Percentiles rank a stretch among this genome's conserved stretches.
These are phyloP conservation scores for Lunasporangiospora selenospora DNA, from an alignment of 192 early-diverging fungal species.

Conservation along the genomic window DNA sequence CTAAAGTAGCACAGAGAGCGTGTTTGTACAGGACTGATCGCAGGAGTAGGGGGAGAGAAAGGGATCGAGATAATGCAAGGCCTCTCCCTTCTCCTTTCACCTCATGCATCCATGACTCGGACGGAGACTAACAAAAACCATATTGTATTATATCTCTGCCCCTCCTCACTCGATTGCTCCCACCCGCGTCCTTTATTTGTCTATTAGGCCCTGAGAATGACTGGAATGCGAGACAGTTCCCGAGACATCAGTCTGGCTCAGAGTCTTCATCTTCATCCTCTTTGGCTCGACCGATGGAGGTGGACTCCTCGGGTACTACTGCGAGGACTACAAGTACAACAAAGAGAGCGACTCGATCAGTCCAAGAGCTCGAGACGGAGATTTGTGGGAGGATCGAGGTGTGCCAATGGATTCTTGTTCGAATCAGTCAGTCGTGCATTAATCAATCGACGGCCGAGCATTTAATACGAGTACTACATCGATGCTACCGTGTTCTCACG, in stretches of 20 bases:
- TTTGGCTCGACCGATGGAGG: not conserved
- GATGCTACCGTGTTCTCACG: slow-evolving; percentile 55
- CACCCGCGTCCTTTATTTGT: not conserved
- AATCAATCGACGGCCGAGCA: slow-evolving; percentile 49
- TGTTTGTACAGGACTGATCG: too few relatives aligned
- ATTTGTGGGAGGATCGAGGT: slow-evolving; percentile 49
- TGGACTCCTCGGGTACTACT: too few relatives aligned
- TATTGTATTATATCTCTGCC: too few relatives aligned
- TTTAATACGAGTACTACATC: slow-evolving; percentile 54
- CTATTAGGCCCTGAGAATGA: not conserved
- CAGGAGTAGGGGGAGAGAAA: too few relatives aligned
- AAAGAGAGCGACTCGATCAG: slow-evolving; percentile 4
- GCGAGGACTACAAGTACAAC: not conserved
- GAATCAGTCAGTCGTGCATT: slow-evolving; percentile 51
- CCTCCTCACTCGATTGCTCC: not conserved
- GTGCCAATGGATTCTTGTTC: slow-evolving; percentile 46
- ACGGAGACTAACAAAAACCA: too few relatives aligned
- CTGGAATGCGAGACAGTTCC: not conserved
- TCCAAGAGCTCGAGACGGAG: slow-evolving; percentile 43
- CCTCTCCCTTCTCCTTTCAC: too few relatives aligned
- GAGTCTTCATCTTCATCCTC: not conserved
- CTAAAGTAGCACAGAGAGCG: too few relatives aligned
- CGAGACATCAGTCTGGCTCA: not conserved
- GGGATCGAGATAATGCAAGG: too few relatives aligned
- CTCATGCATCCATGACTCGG: too few relatives aligned